Conservation (phyloP, 2,329 filamentous ascomycete species). For the Talaromyces sp. region DNA sequence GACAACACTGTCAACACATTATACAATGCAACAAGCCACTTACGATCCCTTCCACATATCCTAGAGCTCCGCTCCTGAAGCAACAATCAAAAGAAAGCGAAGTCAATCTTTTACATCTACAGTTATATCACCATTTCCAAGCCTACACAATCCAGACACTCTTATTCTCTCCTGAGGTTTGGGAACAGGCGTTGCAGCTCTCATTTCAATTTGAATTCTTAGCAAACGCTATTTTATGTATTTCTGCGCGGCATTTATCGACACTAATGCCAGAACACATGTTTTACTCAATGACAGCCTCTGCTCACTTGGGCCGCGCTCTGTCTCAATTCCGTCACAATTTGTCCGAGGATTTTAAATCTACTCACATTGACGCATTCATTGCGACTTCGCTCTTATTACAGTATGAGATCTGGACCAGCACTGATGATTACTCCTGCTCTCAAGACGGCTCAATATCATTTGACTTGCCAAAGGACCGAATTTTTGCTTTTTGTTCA, state of each 20-base stretch:
- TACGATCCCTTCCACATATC: background rate
- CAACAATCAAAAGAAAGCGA: background rate
- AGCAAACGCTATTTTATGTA: conserved; percentile 7
- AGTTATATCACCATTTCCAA: conserved; percentile 14
- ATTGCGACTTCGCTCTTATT: conserved; percentile 16
- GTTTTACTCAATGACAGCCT: background rate
- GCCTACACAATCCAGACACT: conserved; percentile 9
- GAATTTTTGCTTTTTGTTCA: conserved; percentile 12
- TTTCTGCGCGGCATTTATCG: conserved; percentile 12
- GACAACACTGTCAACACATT: conserved; percentile 5
- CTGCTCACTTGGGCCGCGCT: conserved; percentile 7
- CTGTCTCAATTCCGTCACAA: conserved; percentile 10
- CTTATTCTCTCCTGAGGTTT: conserved; percentile 1
- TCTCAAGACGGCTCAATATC: background rate
- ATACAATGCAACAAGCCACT: background rate
- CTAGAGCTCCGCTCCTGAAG: background rate
- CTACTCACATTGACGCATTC: conserved; percentile 17
- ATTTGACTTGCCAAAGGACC: background rate
- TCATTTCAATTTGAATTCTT: conserved; percentile 15
- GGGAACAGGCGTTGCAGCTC: conserved; percentile 12
- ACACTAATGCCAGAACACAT: conserved; percentile 2
- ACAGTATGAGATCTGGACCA: conserved; percentile 16
- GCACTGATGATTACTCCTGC: background rate
- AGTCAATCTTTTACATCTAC: background rate
- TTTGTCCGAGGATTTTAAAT: conserved; percentile 1